Conservation (phyloP, 2,329 filamentous ascomycete genomes). For the Fusarium proliferatum region DNA sequence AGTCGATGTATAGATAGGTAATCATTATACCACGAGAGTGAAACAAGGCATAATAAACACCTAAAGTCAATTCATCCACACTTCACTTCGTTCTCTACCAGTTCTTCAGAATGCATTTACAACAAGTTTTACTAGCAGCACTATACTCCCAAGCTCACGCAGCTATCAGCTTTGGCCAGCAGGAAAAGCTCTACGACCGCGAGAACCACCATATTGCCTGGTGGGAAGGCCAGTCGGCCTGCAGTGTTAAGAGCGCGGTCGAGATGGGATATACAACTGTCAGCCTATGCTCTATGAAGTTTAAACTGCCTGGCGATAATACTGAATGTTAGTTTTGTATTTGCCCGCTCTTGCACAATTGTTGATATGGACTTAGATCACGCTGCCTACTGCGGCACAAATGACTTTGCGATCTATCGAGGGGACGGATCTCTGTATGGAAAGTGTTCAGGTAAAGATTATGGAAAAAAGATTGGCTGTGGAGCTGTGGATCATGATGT, state of each 20-base stretch:
- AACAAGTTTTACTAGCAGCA: too few relatives aligned
- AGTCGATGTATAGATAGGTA: too few relatives aligned
- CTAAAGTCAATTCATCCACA: too few relatives aligned
- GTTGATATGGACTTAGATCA: fast-evolving
- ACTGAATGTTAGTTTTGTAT: background rate
- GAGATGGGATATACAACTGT: background rate
- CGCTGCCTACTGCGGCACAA: background rate
- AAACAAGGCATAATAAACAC: too few relatives aligned
- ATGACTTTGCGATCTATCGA: background rate
- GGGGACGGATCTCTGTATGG: background rate
- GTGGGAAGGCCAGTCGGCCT: background rate
- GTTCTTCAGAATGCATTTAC: too few relatives aligned
- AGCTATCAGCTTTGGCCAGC: background rate
- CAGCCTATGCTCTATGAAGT: background rate
- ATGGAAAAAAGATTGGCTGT: background rate
- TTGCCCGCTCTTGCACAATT: fast-evolving
- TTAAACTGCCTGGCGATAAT: background rate
- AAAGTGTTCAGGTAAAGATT: background rate
- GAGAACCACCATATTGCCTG: background rate
- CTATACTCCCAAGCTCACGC: background rate
- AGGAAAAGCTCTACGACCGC: background rate
- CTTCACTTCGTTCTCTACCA: too few relatives aligned
- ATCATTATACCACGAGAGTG: too few relatives aligned
- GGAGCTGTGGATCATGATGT: background rate
- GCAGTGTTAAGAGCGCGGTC: background rate